These are phyloP conservation scores for Orychophragmus violaceus DNA, from an alignment of 345 rosid genomes.

Conservation along the genomic window DNA sequence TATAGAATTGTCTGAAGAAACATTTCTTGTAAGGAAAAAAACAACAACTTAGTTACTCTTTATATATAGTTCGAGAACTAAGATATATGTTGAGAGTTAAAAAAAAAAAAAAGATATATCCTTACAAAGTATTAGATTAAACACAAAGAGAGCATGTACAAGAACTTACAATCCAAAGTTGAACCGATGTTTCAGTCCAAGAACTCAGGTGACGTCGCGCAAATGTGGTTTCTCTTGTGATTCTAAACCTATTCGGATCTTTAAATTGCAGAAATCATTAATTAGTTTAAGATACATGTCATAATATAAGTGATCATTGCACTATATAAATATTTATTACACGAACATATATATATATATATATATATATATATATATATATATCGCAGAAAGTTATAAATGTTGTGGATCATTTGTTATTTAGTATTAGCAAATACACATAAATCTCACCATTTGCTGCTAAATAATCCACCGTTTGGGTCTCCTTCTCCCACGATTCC, in stretches of 20 bases:
- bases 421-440: not conserved
- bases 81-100: not conserved
- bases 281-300: not conserved
- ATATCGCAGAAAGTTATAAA: too few species aligned
- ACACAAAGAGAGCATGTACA: not conserved
- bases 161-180: slow-evolving; percentile 50
- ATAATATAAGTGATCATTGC: not conserved
- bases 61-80: not conserved
- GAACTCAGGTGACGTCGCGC: slow-evolving; percentile 52
- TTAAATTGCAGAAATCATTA: not conserved
- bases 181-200: slow-evolving; percentile 35
- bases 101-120: too few species aligned
- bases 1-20: slow-evolving; percentile 62
- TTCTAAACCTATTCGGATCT: slow-evolving; percentile 65
- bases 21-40: slow-evolving; percentile 44
- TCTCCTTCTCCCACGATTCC: slow-evolving; percentile 73
- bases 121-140: not conserved
- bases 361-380: too few species aligned
- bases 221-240: slow-evolving; percentile 63
- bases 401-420: not conserved
- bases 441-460: slow-evolving; percentile 47
- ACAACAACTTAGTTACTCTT: not conserved
- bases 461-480: slow-evolving; percentile 50
- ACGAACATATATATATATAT: too few species aligned
- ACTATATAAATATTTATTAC: too few species aligned